Evolutionary conservation across 352 stramenopile genomes (phyloP), one percentile per base, ranked within the genome.

Genomic region (Phytopythium kandeliae): DNA sequence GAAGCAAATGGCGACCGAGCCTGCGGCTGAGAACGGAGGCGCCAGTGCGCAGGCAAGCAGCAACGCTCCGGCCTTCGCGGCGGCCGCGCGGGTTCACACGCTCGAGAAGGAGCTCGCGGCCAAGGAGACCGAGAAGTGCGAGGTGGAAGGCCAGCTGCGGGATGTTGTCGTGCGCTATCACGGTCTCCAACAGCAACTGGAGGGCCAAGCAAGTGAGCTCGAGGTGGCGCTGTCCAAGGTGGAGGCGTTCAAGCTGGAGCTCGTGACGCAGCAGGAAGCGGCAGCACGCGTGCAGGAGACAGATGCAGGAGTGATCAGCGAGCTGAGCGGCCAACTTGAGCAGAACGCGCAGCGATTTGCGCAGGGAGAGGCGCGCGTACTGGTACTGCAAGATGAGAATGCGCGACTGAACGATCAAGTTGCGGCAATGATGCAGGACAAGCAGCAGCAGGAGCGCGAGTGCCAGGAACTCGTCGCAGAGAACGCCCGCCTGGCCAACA

Each of bases 381-480:
- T 77, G 3, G 66, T 88, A 11, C 63, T 84, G 15, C 61, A 75
- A 35, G 72, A 88, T 35, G 78, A 90, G 38, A 86, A 86, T 22
- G 65, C 57, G 12, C 51, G 67, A 0, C 33, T 90, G 17, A 72
- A 64, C 17, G 59, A 78, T 8, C 74, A 88, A 45, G 44, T 90
- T 22, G 51, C 53, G 0, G 53, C 67, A 5, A 55, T 82, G 15
- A 31, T 70, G 9, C 50, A 76, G 37, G 67, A 86, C 13, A 81
- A 80, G 42, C 65, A 85, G 45, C 62, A 80, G 34, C 71, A 74
- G 21, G 67, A 87, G 41, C 56, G 50, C 17, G 63, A 83, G 22
- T 52, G 58, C 13, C 51, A 63, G 34, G 43, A 63, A 3, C 52
- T 82, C 2, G 31, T 62, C 4, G 35, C 69, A 2, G 59, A 78